Conservation (phyloP, 2,329 filamentous ascomycete genomes). For the Aspergillus ochraceus region DNA sequence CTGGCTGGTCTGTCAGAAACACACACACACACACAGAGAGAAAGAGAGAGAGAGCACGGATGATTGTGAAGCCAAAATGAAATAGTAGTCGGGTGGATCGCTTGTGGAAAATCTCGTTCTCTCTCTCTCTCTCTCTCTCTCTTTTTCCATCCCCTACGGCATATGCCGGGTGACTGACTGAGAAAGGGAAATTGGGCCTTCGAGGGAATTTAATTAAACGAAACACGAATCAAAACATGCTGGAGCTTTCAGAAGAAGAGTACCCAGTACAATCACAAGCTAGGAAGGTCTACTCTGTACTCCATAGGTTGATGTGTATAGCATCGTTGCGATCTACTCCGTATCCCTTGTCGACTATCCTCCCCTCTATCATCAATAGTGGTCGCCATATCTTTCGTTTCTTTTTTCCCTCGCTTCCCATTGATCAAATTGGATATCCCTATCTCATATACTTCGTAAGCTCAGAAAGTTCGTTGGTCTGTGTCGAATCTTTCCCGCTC, state of each 20-base stretch:
- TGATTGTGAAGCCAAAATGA: neutral
- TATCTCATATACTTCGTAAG: conserved; percentile 1
- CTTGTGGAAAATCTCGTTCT: neutral
- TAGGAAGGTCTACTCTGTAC: no score
- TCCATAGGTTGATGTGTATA: no score
- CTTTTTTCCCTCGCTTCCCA: no score
- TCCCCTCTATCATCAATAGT: no score
- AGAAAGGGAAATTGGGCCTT: neutral
- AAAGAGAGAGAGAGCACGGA: neutral
- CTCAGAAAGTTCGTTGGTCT: conserved; percentile 11
- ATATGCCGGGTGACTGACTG: neutral
- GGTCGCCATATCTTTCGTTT: no score
- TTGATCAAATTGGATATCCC: conserved; percentile 2
- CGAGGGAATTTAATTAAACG: neutral
- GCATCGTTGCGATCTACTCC: neutral
- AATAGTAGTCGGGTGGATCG: conserved; percentile 3
- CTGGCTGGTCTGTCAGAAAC: neutral
- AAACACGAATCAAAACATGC: neutral
- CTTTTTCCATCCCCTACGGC: neutral
- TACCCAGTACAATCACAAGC: neutral
- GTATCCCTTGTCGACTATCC: neutral
- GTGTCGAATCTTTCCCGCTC: conserved; percentile 16
- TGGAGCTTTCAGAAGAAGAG: neutral
- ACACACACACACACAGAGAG: neutral
- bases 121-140: neutral